Percentiles rank a stretch among this genome's conserved stretches.
Evolutionary conservation across 768 basidiomycete species (phyloP).

Genomic region (Xerocomellus chrysenteron): DNA sequence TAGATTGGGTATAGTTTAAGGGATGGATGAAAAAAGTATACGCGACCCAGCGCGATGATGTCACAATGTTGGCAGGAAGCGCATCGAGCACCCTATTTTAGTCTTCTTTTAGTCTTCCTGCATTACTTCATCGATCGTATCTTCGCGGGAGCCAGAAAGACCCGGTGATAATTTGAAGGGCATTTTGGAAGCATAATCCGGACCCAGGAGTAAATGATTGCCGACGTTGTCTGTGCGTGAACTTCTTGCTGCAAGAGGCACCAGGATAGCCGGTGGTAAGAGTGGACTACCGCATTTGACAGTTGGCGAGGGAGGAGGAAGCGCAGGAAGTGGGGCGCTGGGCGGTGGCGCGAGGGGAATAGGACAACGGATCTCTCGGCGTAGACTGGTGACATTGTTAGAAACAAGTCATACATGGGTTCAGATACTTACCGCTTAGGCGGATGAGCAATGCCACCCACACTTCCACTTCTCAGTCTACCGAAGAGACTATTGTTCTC

Average conservation of each 20-base stretch:
- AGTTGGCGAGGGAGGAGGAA: slow-evolving; percentile 25
- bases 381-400: slow-evolving; percentile 32
- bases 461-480: slow-evolving; percentile 58
- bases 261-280: slow-evolving; percentile 19
- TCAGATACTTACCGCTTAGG: slow-evolving; percentile 33
- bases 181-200: slow-evolving; percentile 9
- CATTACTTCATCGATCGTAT: slow-evolving; percentile 20
- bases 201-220: slow-evolving; percentile 3
- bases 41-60: slow-evolving; percentile 15
- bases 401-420: background rate
- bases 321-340: slow-evolving; percentile 29
- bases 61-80: slow-evolving; percentile 2
- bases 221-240: slow-evolving; percentile 1
- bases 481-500: slow-evolving; percentile 45
- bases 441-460: slow-evolving; percentile 30
- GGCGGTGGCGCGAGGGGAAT: slow-evolving; percentile 29
- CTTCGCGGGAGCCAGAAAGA: slow-evolving; percentile 2
- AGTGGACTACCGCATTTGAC: slow-evolving; percentile 12
- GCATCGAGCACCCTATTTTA: slow-evolving; percentile 15
- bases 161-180: slow-evolving; percentile 11
- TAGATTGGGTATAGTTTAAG: slow-evolving; percentile 19
- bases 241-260: slow-evolving; percentile 12
- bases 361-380: slow-evolving; percentile 37
- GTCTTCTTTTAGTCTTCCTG: slow-evolving; percentile 22
- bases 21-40: background rate